These are phyloP conservation scores for Fistulifera solaris DNA, from an alignment of 108 stramenopile species.

Conservation along the genomic window DNA sequence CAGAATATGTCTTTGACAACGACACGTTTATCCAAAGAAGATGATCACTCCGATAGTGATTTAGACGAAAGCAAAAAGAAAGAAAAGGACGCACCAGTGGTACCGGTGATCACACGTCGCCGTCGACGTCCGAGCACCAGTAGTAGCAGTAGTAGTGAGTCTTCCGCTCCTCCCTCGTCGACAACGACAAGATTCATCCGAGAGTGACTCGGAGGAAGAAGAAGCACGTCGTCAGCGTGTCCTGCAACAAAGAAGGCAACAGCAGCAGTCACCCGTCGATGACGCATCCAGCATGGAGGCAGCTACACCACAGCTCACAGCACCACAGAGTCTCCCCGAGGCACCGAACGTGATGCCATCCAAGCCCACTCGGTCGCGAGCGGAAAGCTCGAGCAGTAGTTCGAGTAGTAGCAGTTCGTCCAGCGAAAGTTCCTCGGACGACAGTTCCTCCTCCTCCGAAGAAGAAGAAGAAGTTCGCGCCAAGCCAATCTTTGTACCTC, in stretches of 20 bases:
- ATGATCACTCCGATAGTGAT: background rate
- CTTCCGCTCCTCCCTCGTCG: background rate
- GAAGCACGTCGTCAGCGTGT: background rate
- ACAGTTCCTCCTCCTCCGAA: background rate
- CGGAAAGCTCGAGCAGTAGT: background rate
- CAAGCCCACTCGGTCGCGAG: no score
- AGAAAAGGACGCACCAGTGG: background rate
- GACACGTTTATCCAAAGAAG: background rate
- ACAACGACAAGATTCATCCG: background rate
- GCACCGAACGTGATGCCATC: no score
- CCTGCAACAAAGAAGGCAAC: background rate
- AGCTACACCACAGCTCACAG: background rate
- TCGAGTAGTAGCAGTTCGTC: background rate
- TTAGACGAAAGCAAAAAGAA: background rate
- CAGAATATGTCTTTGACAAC: background rate
- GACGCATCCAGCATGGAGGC: background rate
- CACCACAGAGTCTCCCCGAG: background rate
- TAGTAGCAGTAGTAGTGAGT: constrained; percentile 5
- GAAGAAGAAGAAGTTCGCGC: constrained; percentile 26
- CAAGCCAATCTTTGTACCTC: constrained; percentile 71
- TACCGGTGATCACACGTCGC: background rate
- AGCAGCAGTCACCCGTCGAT: background rate
- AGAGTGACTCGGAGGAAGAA: background rate
- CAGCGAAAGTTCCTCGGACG: background rate
- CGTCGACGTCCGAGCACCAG: background rate